A percentile compares a stretch with the other conserved stretches of the same genome.
phyloP scores from a whole-genome alignment of 495 filamentous ascomycete species.

The Talaromyces proteolyticus region DNA sequence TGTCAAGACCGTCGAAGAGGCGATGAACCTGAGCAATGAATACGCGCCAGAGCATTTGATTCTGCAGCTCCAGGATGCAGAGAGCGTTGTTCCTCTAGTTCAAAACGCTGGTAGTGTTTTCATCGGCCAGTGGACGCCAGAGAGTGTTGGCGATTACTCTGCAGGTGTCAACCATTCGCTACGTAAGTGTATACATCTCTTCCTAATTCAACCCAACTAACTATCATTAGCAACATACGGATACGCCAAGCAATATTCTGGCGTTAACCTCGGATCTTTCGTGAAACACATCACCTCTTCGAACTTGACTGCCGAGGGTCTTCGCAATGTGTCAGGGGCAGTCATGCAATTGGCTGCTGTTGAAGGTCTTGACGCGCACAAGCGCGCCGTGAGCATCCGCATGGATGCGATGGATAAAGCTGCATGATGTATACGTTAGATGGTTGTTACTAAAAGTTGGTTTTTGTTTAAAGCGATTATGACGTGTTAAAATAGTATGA shows the following conservation, averaged over 20 bases:
- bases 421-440: constrained; percentile 8
- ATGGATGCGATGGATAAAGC: constrained; percentile 58
- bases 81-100: constrained; percentile 67
- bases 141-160: constrained; percentile 95
- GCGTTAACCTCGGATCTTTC: constrained; percentile 92
- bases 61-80: constrained; percentile 73
- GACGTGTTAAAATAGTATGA: no score
- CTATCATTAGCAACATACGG: constrained; percentile 76
- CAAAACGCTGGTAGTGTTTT: constrained; percentile 95
- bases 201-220: not conserved
- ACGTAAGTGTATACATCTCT: constrained; percentile 55
- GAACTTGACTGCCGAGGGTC: constrained; percentile 77
- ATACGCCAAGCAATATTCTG: constrained; percentile 96
- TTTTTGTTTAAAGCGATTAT: no score
- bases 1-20: constrained; percentile 74
- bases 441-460: not conserved
- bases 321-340: constrained; percentile 74
- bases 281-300: constrained; percentile 95
- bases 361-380: constrained; percentile 91
- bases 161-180: constrained; percentile 96
- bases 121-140: constrained; percentile 91
- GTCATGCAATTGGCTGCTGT: constrained; percentile 93
- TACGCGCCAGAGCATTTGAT: constrained; percentile 99
- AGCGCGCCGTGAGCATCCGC: constrained; percentile 84
- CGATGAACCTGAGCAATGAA: constrained; percentile 79